phyloP scores from a whole-genome alignment of 1,284 basidiomycete species.

The Lentinula novae-zelandiae region DNA sequence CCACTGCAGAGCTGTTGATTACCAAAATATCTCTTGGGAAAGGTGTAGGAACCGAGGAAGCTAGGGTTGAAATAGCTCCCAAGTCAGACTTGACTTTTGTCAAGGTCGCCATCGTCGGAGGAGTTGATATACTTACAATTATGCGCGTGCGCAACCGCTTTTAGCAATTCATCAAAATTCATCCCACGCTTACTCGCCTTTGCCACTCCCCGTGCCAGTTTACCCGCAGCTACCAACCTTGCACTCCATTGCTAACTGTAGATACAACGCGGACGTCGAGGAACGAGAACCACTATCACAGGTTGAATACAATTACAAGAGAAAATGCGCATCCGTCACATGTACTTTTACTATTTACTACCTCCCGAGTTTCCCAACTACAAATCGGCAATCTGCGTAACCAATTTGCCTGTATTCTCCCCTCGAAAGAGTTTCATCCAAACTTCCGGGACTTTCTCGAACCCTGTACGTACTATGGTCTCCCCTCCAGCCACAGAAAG shows the following conservation, averaged over 20 bases:
- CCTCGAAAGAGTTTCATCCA: slow-evolving; percentile 1
- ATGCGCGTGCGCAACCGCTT: not conserved
- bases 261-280: no score
- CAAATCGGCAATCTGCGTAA: not conserved
- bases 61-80: slow-evolving; percentile 9
- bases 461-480: not conserved
- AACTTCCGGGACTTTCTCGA: not conserved
- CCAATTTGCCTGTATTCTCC: slow-evolving; percentile 1
- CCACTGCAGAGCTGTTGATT: slow-evolving; percentile 4
- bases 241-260: no score
- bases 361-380: not conserved
- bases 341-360: not conserved
- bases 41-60: slow-evolving; percentile 20
- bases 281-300: no score
- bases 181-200: not conserved
- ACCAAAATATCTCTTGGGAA: slow-evolving; percentile 21
- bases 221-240: not conserved
- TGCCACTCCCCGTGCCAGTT: no score
- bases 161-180: not conserved
- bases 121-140: not conserved
- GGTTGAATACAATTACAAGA: no score
- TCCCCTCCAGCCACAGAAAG: not conserved
- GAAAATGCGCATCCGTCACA: not conserved
- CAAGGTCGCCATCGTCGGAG: slow-evolving; percentile 20
- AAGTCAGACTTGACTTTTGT: slow-evolving; percentile 17